Conservation (phyloP, 208 protist species). For the Porcisia deanei region DNA sequence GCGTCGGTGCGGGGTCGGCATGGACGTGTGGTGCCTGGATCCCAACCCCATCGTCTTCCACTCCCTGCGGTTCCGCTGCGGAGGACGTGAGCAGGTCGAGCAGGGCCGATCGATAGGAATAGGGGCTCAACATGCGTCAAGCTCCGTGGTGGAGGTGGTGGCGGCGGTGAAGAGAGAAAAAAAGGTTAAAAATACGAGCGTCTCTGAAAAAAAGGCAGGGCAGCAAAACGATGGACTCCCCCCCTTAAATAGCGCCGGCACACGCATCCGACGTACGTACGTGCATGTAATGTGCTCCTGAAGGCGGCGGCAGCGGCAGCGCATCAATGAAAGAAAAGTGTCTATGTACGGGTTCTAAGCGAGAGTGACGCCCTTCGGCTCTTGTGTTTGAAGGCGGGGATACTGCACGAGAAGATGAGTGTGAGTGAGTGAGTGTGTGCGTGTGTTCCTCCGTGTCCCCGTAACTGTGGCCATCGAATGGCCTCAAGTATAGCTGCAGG, state of each 20-base stretch:
- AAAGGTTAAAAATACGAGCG: neutral
- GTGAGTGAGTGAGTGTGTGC: neutral
- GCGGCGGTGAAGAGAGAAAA: neutral
- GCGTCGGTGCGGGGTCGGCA: constrained; percentile 1
- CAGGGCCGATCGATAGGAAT: constrained; percentile 41
- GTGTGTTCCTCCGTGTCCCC: neutral
- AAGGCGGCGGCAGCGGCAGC: neutral
- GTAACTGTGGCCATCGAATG: neutral
- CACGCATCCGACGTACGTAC: no score
- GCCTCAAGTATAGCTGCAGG: neutral
- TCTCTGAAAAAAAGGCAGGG: no score
- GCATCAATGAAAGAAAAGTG: neutral
- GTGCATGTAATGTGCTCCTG: neutral
- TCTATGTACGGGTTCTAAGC: neutral
- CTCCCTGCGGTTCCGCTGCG: neutral
- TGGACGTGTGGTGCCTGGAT: neutral
- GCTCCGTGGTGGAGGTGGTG: neutral
- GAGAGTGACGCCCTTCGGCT: neutral
- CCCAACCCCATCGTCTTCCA: neutral
- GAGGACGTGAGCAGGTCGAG: constrained; percentile 42
- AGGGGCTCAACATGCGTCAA: constrained; percentile 27
- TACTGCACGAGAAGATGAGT: neutral
- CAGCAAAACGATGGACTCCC: neutral
- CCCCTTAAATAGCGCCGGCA: no score
- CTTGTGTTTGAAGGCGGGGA: neutral